phyloP scores from a whole-genome alignment of 2,329 filamentous ascomycete species.

The Fusarium mangiferae region DNA sequence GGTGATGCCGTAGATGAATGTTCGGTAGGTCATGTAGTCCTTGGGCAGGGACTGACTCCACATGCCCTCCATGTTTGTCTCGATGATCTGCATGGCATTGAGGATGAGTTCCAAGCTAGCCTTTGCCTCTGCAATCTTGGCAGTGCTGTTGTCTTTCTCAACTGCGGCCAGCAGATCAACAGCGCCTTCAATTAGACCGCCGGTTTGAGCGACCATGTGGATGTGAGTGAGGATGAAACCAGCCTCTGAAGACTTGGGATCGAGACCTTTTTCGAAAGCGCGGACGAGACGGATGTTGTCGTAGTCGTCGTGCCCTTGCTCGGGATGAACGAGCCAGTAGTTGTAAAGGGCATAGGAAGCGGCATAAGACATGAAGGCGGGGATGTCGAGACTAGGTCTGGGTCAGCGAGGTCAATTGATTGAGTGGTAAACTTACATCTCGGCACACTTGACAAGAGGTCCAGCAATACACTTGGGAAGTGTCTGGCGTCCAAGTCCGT shows the following conservation, averaged over 20 bases:
- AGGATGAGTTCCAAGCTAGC: slow-evolving; percentile 71
- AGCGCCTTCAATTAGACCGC: slow-evolving; percentile 77
- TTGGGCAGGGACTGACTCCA: slow-evolving; percentile 87
- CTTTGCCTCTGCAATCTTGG: slow-evolving; percentile 64
- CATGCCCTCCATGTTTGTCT: slow-evolving; percentile 88
- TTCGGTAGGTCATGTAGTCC: slow-evolving; percentile 89
- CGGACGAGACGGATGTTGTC: slow-evolving; percentile 84
- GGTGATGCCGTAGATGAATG: slow-evolving; percentile 97
- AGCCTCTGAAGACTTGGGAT: slow-evolving; percentile 88
- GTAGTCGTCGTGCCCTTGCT: slow-evolving; percentile 66
- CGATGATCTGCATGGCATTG: slow-evolving; percentile 70
- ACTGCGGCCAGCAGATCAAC: slow-evolving; percentile 67
- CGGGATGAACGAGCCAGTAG: slow-evolving; percentile 69
- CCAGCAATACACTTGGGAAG: slow-evolving; percentile 37
- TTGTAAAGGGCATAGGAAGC: slow-evolving; percentile 76
- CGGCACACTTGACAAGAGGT: slow-evolving; percentile 32
- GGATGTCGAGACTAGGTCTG: slow-evolving; percentile 18
- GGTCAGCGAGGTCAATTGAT: not conserved
- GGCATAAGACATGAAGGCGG: slow-evolving; percentile 54
- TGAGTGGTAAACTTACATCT: slow-evolving; percentile 11
- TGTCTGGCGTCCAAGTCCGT: slow-evolving; percentile 25
- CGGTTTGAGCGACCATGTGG: slow-evolving; percentile 92
- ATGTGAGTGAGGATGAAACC: slow-evolving; percentile 97
- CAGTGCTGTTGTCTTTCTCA: slow-evolving; percentile 11
- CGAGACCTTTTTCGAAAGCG: slow-evolving; percentile 89